A percentile compares a stretch with the other conserved stretches of the same genome.
Evolutionary conservation across 2,329 filamentous ascomycete species (phyloP).

Genomic region (Diaporthe vaccinii): DNA sequence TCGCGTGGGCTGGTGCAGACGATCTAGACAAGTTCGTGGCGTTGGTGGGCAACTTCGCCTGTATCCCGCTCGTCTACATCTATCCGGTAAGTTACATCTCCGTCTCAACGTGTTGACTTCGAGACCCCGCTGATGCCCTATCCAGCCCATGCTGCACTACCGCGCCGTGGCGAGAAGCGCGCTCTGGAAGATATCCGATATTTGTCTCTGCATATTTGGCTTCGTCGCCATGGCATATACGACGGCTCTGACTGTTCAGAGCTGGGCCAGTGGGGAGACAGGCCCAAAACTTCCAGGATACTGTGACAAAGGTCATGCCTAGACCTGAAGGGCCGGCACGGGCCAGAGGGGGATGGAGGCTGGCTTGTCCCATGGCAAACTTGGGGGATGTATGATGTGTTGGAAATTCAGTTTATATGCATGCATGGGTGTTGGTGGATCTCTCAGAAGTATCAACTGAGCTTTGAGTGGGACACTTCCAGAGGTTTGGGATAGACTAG

Average conservation of each 20-base stretch:
- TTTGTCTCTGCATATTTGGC: conserved; percentile 85
- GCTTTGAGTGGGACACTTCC: neutral
- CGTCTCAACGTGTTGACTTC: conserved; percentile 1
- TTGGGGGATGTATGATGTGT: conserved; percentile 24
- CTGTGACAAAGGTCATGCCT: conserved; percentile 60
- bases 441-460: neutral
- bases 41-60: conserved; percentile 96
- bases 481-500: conserved; percentile 34
- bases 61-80: conserved; percentile 95
- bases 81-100: conserved; percentile 82
- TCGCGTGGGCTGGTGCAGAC: conserved; percentile 93
- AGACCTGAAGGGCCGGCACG: conserved; percentile 4
- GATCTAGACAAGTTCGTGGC: conserved; percentile 98
- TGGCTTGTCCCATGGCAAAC: conserved; percentile 17
- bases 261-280: conserved; percentile 77
- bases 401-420: conserved; percentile 30
- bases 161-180: conserved; percentile 79
- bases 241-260: conserved; percentile 85
- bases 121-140: conserved; percentile 49
- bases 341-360: neutral
- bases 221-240: conserved; percentile 92
- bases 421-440: conserved; percentile 34
- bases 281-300: conserved; percentile 64
- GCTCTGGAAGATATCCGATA: conserved; percentile 78
- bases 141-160: conserved; percentile 89